Evolutionary conservation across 345 rosid genomes (phyloP).

Genomic region (Triadica sebifera): DNA sequence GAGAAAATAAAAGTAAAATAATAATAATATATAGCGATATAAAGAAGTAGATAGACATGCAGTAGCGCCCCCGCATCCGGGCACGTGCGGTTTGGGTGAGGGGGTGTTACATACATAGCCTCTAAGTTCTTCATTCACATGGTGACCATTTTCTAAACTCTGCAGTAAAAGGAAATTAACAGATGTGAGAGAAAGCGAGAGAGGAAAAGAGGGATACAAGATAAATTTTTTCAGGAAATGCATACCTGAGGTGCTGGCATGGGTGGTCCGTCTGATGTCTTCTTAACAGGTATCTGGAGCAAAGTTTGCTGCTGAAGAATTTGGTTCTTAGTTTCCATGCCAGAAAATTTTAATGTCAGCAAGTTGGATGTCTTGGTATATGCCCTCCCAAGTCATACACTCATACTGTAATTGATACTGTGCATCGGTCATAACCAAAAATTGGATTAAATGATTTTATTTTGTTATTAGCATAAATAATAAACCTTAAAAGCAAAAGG

Average conservation of each 20-base stretch:
- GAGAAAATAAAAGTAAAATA: too few species aligned
- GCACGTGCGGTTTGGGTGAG: too few species aligned
- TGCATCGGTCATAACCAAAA: neutral
- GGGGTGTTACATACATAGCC: too few species aligned
- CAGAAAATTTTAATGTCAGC: slow-evolving; percentile 69
- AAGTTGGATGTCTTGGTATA: neutral
- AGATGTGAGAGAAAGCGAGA: slow-evolving; percentile 1
- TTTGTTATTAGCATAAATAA: neutral
- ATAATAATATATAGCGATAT: too few species aligned
- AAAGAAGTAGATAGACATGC: too few species aligned
- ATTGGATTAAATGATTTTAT: neutral
- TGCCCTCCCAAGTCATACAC: neutral
- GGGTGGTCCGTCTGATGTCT: slow-evolving; percentile 55
- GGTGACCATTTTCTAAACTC: slow-evolving; percentile 87
- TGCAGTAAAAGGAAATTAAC: slow-evolving; percentile 33
- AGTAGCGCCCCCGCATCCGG: too few species aligned
- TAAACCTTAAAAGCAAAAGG: neutral
- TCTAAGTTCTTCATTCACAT: slow-evolving; percentile 46
- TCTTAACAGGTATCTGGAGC: slow-evolving; percentile 47
- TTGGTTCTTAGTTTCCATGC: slow-evolving; percentile 81
- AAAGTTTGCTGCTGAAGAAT: slow-evolving; percentile 74
- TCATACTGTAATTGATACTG: too few species aligned
- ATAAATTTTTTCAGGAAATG: slow-evolving; percentile 16
- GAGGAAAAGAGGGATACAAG: neutral
- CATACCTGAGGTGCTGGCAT: slow-evolving; percentile 46